Conservation (phyloP, 2,329 filamentous ascomycete species). For the Cyphellophora attinorum region DNA sequence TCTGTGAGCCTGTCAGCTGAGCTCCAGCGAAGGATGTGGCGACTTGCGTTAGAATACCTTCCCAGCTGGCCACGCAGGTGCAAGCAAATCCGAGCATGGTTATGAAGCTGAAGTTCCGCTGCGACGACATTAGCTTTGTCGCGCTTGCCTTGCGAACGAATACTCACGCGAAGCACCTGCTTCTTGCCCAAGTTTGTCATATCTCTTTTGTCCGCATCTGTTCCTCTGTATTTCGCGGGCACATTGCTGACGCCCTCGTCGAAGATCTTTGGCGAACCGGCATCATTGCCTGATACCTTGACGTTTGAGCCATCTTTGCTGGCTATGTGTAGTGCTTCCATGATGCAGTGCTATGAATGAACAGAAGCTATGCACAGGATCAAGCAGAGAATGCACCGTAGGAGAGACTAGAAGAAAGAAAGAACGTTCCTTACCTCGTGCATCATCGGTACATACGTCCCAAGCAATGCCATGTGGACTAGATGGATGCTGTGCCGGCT, state of each 20-base stretch:
- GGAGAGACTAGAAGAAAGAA: too few species aligned
- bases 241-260: conserved; percentile 17
- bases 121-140: not conserved
- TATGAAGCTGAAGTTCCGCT: conserved; percentile 36
- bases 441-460: too few species aligned
- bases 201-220: conserved; percentile 25
- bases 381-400: too few species aligned
- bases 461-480: too few species aligned
- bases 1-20: conserved; percentile 1
- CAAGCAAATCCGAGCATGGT: conserved; percentile 36
- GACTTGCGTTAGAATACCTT: conserved; percentile 30
- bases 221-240: conserved; percentile 27
- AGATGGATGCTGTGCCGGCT: too few species aligned
- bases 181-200: conserved; percentile 29
- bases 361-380: too few species aligned
- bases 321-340: not conserved
- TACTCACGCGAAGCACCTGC: conserved; percentile 27
- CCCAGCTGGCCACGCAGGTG: conserved; percentile 34
- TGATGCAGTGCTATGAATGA: too few species aligned
- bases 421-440: too few species aligned
- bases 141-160: not conserved
- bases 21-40: not conserved
- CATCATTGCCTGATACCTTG: not conserved
- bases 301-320: not conserved
- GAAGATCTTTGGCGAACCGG: not conserved